phyloP scores from a whole-genome alignment of 108 stramenopile species.

The Tribonema minus region DNA sequence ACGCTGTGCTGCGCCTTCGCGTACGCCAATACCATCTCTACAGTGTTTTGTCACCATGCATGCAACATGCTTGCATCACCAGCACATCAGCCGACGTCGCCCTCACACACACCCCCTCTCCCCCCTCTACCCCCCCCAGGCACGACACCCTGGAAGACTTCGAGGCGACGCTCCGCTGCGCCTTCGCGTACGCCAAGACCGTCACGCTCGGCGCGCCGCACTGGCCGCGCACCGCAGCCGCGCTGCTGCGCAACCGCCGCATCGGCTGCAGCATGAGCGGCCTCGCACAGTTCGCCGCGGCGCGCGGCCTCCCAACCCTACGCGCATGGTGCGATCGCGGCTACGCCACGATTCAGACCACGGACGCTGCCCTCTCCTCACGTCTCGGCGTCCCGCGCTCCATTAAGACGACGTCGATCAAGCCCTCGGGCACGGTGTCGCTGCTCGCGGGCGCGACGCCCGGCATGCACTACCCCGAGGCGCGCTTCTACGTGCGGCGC shows the following conservation, averaged over 20 bases:
- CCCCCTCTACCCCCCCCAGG: too few species aligned
- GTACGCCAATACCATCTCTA: too few species aligned
- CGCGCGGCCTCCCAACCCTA: constrained; percentile 47
- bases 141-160: constrained; percentile 58
- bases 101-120: too few species aligned
- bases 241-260: constrained; percentile 58
- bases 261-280: constrained; percentile 63
- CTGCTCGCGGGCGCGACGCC: constrained; percentile 65
- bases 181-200: constrained; percentile 61
- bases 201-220: constrained; percentile 60
- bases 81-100: too few species aligned
- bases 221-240: constrained; percentile 57
- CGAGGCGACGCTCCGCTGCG: constrained; percentile 31
- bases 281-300: constrained; percentile 59
- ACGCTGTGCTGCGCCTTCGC: too few species aligned
- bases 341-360: background rate
- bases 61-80: too few species aligned
- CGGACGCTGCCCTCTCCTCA: background rate
- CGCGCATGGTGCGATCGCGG: constrained; percentile 53
- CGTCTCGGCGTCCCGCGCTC: constrained; percentile 50
- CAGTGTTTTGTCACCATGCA: too few species aligned
- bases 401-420: constrained; percentile 61
- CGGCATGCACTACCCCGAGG: constrained; percentile 62
- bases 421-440: constrained; percentile 63
- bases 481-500: constrained; percentile 58